Conservation (phyloP, 116 monocot genomes). For the Cymodocea nodosa region DNA sequence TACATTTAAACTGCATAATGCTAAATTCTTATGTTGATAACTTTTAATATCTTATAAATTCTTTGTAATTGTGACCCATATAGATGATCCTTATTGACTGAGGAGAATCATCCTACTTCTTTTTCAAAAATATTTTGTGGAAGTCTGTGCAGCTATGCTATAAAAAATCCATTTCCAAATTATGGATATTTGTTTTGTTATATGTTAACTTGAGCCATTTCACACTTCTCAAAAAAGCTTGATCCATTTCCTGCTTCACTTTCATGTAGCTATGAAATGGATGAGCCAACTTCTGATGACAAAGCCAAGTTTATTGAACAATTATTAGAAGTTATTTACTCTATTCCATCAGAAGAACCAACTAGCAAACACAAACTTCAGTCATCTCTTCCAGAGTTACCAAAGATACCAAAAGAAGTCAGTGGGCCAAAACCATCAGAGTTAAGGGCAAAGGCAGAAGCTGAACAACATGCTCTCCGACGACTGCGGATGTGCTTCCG, state of each 20-base stretch:
- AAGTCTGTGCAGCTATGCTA: no score
- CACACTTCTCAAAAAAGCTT: no score
- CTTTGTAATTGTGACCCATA: no score
- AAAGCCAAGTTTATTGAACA: slow-evolving; percentile 45
- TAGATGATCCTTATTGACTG: no score
- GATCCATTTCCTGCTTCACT: background rate
- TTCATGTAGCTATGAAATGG: slow-evolving; percentile 59
- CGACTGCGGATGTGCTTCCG: slow-evolving; percentile 94
- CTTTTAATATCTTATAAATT: no score
- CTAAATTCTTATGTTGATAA: no score
- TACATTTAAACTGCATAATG: no score
- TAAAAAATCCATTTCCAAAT: background rate
- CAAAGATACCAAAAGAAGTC: slow-evolving; percentile 65
- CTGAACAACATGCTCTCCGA: slow-evolving; percentile 88
- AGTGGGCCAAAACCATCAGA: slow-evolving; percentile 71
- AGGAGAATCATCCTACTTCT: no score
- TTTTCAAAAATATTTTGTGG: no score
- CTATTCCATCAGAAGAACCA: slow-evolving; percentile 48
- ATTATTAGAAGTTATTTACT: slow-evolving; percentile 49
- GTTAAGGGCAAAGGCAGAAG: slow-evolving; percentile 77
- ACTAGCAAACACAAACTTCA: slow-evolving; percentile 27
- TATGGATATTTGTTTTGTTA: background rate
- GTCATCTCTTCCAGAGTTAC: slow-evolving; percentile 53
- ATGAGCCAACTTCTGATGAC: slow-evolving; percentile 59
- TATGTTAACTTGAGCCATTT: background rate